phyloP scores from a whole-genome alignment of 2,329 filamentous ascomycete genomes.

The Allantophomopsis cytisporea region DNA sequence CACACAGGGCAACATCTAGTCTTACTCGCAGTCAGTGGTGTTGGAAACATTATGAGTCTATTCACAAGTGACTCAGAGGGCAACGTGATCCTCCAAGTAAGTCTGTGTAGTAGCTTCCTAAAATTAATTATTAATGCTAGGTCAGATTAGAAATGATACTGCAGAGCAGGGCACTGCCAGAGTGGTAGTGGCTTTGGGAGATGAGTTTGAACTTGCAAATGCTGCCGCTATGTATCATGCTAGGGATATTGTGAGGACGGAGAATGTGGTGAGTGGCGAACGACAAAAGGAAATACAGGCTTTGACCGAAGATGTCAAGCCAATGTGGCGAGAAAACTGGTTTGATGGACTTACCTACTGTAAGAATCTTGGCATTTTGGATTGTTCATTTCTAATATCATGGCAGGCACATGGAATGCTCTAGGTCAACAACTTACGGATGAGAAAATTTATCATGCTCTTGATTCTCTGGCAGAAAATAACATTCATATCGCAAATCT shows the following conservation, averaged over 20 bases:
- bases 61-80: constrained; percentile 54
- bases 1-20: constrained; percentile 61
- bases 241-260: constrained; percentile 43
- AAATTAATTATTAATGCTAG: too few relatives aligned
- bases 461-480: constrained; percentile 56
- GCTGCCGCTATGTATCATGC: constrained; percentile 80
- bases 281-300: constrained; percentile 30
- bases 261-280: constrained; percentile 28
- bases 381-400: constrained; percentile 22
- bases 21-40: constrained; percentile 63
- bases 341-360: constrained; percentile 90
- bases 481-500: constrained; percentile 71
- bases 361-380: constrained; percentile 9
- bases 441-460: constrained; percentile 61
- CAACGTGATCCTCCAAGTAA: constrained; percentile 39
- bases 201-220: constrained; percentile 61
- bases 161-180: constrained; percentile 36
- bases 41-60: constrained; percentile 55
- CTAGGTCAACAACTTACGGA: constrained; percentile 75
- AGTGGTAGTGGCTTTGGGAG: constrained; percentile 58
- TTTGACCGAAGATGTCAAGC: constrained; percentile 32
- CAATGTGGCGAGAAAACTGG: constrained; percentile 72
- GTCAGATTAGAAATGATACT: constrained; percentile 53
- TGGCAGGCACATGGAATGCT: constrained; percentile 67
- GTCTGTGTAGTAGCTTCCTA: too few relatives aligned